Evolutionary conservation across 2,329 filamentous ascomycete species (phyloP).

Genomic region (Colletotrichum echinochloae): DNA sequence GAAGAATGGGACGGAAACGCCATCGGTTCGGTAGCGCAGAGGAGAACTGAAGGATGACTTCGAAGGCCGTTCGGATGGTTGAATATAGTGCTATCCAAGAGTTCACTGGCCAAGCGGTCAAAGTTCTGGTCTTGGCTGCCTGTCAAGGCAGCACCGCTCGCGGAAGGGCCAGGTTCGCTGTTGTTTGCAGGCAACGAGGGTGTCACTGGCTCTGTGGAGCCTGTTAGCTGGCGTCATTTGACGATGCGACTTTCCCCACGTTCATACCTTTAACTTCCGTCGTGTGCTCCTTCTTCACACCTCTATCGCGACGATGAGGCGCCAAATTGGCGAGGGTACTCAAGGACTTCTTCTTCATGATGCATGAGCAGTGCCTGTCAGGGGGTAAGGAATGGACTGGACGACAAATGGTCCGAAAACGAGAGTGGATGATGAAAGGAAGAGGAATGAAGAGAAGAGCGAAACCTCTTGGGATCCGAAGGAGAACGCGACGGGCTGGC

Average conservation of each 20-base stretch:
- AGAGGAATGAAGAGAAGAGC: too few species aligned
- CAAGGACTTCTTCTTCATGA: slow-evolving; percentile 34
- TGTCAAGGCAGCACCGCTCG: not conserved
- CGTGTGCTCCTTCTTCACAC: not conserved
- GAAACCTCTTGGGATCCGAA: not conserved
- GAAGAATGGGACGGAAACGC: not conserved
- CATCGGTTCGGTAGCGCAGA: slow-evolving; percentile 15
- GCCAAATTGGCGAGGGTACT: slow-evolving; percentile 31
- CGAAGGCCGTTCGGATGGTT: slow-evolving; percentile 34
- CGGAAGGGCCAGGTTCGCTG: not conserved
- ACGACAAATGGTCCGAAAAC: not conserved
- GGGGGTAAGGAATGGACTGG: slow-evolving; percentile 20
- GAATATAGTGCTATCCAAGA: slow-evolving; percentile 34
- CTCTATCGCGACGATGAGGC: slow-evolving; percentile 28
- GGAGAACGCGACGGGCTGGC: not conserved
- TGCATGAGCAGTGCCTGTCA: slow-evolving; percentile 3
- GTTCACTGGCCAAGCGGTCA: slow-evolving; percentile 33
- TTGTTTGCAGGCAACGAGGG: slow-evolving; percentile 11
- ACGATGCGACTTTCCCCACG: not conserved
- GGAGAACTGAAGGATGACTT: slow-evolving; percentile 35
- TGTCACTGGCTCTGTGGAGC: not conserved
- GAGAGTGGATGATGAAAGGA: not conserved
- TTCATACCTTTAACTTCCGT: slow-evolving; percentile 19
- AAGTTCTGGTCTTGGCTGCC: slow-evolving; percentile 19
- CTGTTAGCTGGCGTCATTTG: slow-evolving; percentile 3